Conservation (phyloP, 2,329 filamentous ascomycete species). For the Penicillium hordei region DNA sequence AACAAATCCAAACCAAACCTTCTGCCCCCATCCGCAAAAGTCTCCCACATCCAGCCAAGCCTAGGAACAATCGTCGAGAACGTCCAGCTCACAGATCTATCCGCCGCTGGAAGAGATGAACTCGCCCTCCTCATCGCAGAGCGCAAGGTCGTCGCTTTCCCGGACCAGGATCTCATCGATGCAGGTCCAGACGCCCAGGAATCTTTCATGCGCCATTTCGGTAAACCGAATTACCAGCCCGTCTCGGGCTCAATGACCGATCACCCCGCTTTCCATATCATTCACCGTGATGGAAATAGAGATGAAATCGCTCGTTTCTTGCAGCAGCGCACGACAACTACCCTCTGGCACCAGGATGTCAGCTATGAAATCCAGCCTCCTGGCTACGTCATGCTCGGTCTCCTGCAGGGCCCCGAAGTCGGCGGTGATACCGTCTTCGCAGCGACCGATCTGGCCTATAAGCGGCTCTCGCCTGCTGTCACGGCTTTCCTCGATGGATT, state of each 20-base stretch:
- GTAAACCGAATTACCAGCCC: constrained; percentile 48
- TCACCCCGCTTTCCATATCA: constrained; percentile 49
- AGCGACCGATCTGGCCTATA: constrained; percentile 47
- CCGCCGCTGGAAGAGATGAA: constrained; percentile 51
- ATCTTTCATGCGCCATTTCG: constrained; percentile 48
- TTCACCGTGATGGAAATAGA: constrained; percentile 47
- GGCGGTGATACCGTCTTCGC: constrained; percentile 52
- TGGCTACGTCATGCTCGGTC: constrained; percentile 50
- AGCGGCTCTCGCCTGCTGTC: constrained; percentile 54
- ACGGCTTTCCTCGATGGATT: constrained; percentile 38
- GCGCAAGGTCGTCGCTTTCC: constrained; percentile 56
- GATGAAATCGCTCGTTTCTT: constrained; percentile 47
- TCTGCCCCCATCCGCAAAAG: constrained; percentile 30
- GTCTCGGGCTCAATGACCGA: constrained; percentile 44
- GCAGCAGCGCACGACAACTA: constrained; percentile 47
- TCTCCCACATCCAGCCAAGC: constrained; percentile 44
- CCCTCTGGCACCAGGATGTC: constrained; percentile 52
- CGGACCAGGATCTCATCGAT: constrained; percentile 52
- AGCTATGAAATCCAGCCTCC: constrained; percentile 52
- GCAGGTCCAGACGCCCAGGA: constrained; percentile 45
- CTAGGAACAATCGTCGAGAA: constrained; percentile 45
- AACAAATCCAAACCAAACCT: constrained; percentile 42
- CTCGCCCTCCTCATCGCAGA: constrained; percentile 67
- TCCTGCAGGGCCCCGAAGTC: constrained; percentile 52
- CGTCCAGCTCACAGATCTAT: constrained; percentile 51